Base-by-base conservation (phyloP, 768 basidiomycete species). In the Rhizopogon salebrosus region DNA sequence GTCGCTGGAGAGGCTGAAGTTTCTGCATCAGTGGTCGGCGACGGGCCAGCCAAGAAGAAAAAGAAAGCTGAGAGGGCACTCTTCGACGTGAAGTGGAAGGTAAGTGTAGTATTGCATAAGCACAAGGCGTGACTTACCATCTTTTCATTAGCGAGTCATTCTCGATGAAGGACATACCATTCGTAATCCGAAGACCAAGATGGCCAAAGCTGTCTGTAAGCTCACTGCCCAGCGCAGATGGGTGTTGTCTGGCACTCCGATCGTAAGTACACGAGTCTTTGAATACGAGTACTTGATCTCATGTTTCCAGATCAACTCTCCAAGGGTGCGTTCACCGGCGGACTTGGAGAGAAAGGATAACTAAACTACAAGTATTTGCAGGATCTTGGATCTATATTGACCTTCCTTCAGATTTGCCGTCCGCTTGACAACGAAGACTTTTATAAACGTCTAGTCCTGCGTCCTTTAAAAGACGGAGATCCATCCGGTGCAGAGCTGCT, bases 161-260 rank as follows among this genome's bases (percentile, higher is more conserved):
- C 72, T 95, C 4, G 94, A 97, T 58, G 94, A 97, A 70, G 94
- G 91, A 0, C 94, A 97, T 62, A 84, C 64, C 23, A 86, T 97
- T 56, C 83, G 92, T 48, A 97, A 95, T 64, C 80, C 89, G 2
- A 87, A 78, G 66, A 92, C 93, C 0, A 91, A 93, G 72, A 90
- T 89, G 80, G 78, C 89, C 8, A 74, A 77, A 59, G 85, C 88
- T 0, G 82, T 84, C 1, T 83, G 75, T 53, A 80, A 66, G 16
- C 71, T 92, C 22, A 68, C 70, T 16, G 87, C 85, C 0, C 79
- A 92, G 58, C 80, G 85, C 54, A 84, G 90, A 41, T 92, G 90
- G 90, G 79, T 83, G 4, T 70, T 91, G 49, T 83, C 83, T 24
- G 92, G 92, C 26, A 97, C 94, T 7, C 94, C 94, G 0, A 95